Evolutionary conservation across 371 early-diverging fungal species (phyloP).

Genomic region (Choanephora cucurbitarum): DNA sequence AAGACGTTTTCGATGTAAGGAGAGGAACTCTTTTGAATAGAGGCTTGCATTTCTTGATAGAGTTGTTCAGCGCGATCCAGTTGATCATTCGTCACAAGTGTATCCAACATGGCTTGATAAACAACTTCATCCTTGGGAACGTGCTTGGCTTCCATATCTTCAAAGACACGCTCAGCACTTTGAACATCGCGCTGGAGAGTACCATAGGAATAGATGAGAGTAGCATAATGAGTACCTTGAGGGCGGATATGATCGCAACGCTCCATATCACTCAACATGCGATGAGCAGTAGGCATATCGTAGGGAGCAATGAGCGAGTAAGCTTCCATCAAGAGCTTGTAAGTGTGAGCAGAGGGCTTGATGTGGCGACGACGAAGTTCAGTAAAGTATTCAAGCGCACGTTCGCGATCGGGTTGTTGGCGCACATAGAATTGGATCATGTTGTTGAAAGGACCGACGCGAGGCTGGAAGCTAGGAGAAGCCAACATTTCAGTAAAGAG

Average conservation of each 20-base stretch:
- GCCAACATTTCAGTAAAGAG: constrained; percentile 59
- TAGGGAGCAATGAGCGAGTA: constrained; percentile 62
- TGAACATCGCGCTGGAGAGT: constrained; percentile 56
- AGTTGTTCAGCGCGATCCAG: constrained; percentile 49
- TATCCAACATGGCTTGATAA: constrained; percentile 64
- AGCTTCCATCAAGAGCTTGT: constrained; percentile 64
- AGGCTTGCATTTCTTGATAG: constrained; percentile 31
- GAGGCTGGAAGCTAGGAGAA: constrained; percentile 53
- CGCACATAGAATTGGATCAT: constrained; percentile 72
- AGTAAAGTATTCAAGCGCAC: constrained; percentile 54
- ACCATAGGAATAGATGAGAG: constrained; percentile 64
- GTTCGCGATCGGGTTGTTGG: constrained; percentile 57
- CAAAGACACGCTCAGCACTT: constrained; percentile 53
- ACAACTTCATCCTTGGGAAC: constrained; percentile 56
- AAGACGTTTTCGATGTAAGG: constrained; percentile 68
- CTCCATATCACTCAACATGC: constrained; percentile 54
- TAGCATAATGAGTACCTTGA: constrained; percentile 61
- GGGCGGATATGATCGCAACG: constrained; percentile 49
- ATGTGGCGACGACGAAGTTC: constrained; percentile 54
- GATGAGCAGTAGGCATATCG: constrained; percentile 63
- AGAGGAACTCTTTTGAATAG: constrained; percentile 40
- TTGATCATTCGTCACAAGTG: constrained; percentile 49
- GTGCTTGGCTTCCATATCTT: constrained; percentile 46
- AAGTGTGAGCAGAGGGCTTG: constrained; percentile 63
- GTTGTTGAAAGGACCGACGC: constrained; percentile 62